These are phyloP conservation scores for Sugiyamaella americana DNA, from an alignment of 805 yeast genomes.

Conservation along the genomic window DNA sequence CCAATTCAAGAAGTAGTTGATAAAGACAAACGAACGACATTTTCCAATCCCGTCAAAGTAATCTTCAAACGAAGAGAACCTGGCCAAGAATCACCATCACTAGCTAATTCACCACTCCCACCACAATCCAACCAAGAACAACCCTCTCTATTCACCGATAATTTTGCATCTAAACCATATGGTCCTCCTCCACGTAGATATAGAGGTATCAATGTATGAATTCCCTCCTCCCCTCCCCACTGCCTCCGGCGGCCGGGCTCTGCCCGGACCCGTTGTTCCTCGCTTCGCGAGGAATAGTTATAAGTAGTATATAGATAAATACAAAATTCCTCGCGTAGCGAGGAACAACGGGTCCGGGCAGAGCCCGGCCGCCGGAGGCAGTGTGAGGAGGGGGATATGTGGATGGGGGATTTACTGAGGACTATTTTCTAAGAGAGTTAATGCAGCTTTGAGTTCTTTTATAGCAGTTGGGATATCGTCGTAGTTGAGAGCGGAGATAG, in stretches of 20 bases:
- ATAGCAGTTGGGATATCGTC: constrained; percentile 65
- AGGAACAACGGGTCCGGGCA: too few species aligned
- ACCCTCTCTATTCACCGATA: constrained; percentile 15
- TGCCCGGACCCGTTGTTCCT: too few species aligned
- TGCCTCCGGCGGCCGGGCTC: too few species aligned
- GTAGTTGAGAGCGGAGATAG: constrained; percentile 66
- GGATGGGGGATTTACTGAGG: too few species aligned
- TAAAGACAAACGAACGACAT: constrained; percentile 8
- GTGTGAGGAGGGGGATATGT: too few species aligned
- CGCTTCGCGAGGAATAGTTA: too few species aligned
- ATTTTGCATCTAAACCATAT: constrained; percentile 20
- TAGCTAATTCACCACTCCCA: not conserved
- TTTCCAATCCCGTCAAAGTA: constrained; percentile 11
- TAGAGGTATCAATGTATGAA: constrained; percentile 13
- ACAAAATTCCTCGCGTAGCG: too few species aligned
- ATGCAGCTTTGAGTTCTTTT: constrained; percentile 45
- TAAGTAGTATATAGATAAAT: too few species aligned
- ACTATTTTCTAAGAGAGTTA: constrained; percentile 30
- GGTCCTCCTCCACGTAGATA: constrained; percentile 21
- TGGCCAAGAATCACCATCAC: not conserved
- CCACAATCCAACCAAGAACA: constrained; percentile 5
- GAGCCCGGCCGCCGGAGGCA: too few species aligned
- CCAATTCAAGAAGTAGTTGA: constrained; percentile 8
- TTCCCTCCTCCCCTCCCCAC: too few species aligned
- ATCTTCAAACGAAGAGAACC: constrained; percentile 13